Percentiles rank a stretch among this genome's conserved stretches.
These are phyloP conservation scores for Sugiyamaella xylanicola DNA, from an alignment of 1,139 yeast genomes.

Conservation along the genomic window DNA sequence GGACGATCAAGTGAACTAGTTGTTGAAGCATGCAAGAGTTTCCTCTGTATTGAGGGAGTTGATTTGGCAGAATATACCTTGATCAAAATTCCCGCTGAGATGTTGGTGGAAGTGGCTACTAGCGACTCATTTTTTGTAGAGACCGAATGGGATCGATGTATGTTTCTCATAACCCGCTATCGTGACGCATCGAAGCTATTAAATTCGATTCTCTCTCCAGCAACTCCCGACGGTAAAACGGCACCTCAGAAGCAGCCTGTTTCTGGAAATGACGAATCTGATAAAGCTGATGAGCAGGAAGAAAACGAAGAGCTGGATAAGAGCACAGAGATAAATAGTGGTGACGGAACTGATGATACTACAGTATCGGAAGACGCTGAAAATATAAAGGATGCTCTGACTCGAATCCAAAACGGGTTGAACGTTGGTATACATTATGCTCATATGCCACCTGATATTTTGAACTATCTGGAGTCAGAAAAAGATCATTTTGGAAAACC, in stretches of 20 bases:
- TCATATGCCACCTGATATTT: conserved; percentile 50
- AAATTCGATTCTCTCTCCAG: too few species aligned
- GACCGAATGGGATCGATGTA: conserved; percentile 55
- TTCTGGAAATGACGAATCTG: too few species aligned
- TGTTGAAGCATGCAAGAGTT: conserved; percentile 50
- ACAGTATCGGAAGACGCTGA: neutral
- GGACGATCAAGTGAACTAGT: conserved; percentile 51
- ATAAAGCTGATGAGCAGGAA: too few species aligned
- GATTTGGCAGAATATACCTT: conserved; percentile 48
- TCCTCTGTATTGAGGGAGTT: conserved; percentile 52
- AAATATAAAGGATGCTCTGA: conserved; percentile 14
- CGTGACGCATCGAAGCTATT: neutral
- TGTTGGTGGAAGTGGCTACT: conserved; percentile 50
- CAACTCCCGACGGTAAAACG: too few species aligned
- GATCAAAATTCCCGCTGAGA: conserved; percentile 49
- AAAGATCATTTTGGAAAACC: conserved; percentile 43
- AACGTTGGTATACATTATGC: conserved; percentile 50
- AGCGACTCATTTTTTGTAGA: conserved; percentile 55
- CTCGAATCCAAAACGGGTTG: conserved; percentile 31
- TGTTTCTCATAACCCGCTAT: conserved; percentile 40
- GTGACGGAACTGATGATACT: neutral
- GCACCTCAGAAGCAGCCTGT: too few species aligned
- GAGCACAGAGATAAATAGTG: too few species aligned
- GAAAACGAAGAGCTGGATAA: too few species aligned
- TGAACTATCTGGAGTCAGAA: conserved; percentile 47